These are phyloP conservation scores for Tanacetum coccineum DNA, from an alignment of 129 eudicot species.

Conservation along the genomic window DNA sequence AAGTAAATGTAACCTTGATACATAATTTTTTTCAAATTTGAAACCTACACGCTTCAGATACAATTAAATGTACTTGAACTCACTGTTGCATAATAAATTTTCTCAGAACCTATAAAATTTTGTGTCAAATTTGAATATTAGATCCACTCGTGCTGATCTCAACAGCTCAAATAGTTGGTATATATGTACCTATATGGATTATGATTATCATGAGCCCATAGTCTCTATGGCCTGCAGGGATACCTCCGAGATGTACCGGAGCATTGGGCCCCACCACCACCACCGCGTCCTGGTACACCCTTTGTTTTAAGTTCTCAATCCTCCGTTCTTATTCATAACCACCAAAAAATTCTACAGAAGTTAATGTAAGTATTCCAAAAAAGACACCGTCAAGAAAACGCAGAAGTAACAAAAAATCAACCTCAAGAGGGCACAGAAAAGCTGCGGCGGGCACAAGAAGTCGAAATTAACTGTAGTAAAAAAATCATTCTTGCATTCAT, in stretches of 20 bases:
- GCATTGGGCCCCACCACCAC: conserved; percentile 54
- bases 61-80: not conserved
- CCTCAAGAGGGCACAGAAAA: conserved; percentile 65
- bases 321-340: conserved; percentile 14
- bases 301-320: conserved; percentile 38
- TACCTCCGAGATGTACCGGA: conserved; percentile 77
- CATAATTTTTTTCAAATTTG: not conserved
- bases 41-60: not conserved
- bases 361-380: conserved; percentile 23
- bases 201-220: not conserved
- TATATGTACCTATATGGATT: not conserved
- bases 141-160: conserved; percentile 3
- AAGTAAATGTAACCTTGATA: not conserved
- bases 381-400: conserved; percentile 36
- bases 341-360: conserved; percentile 19
- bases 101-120: too few species aligned
- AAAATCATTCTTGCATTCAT: conserved; percentile 35
- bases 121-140: not conserved
- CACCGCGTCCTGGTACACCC: conserved; percentile 35
- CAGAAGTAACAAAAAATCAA: conserved; percentile 49
- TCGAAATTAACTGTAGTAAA: conserved; percentile 33
- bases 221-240: conserved; percentile 37
- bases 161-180: conserved; percentile 1
- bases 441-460: conserved; percentile 41
- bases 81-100: too few species aligned